Conservation (phyloP, 768 basidiomycete genomes). For the Lentinula guzmanii region DNA sequence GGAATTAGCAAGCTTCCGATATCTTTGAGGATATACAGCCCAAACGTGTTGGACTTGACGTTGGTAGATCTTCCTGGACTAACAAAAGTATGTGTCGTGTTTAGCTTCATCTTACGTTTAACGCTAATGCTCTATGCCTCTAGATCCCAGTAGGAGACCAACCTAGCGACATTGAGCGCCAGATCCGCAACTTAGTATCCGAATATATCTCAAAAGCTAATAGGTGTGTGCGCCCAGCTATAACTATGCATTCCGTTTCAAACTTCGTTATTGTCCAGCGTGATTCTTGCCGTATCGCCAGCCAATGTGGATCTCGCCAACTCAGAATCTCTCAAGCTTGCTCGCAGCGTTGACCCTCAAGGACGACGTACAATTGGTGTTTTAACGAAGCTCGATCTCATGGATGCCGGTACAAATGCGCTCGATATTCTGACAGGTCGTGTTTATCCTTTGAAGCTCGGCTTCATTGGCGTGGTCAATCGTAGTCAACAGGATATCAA, state of each 20-base stretch:
- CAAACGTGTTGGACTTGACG: conserved; percentile 91
- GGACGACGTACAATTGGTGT: conserved; percentile 96
- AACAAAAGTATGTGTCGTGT: conserved; percentile 66
- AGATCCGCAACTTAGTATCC: conserved; percentile 89
- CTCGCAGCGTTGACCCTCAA: conserved; percentile 91
- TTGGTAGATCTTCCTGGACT: conserved; percentile 95
- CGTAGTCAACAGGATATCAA: conserved; percentile 98
- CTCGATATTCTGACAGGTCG: conserved; percentile 93
- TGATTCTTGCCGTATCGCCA: conserved; percentile 93
- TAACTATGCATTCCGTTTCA: neutral
- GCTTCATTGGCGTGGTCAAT: conserved; percentile 97
- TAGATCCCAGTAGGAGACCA: conserved; percentile 96
- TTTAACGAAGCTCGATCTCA: conserved; percentile 94
- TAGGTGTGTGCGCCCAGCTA: conserved; percentile 47
- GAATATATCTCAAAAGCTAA: conserved; percentile 98
- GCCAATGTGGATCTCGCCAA: conserved; percentile 99
- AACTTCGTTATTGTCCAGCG: conserved; percentile 37
- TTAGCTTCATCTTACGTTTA: neutral
- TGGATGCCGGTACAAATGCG: conserved; percentile 99
- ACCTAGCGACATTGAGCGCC: conserved; percentile 95
- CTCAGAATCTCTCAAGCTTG: conserved; percentile 95
- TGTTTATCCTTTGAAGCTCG: conserved; percentile 95
- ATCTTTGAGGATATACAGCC: conserved; percentile 92
- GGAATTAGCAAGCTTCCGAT: conserved; percentile 96
- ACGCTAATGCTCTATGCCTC: neutral